Base-by-base conservation (phyloP, 371 early-diverging fungal genomes). In the Mortierella sp. region DNA sequence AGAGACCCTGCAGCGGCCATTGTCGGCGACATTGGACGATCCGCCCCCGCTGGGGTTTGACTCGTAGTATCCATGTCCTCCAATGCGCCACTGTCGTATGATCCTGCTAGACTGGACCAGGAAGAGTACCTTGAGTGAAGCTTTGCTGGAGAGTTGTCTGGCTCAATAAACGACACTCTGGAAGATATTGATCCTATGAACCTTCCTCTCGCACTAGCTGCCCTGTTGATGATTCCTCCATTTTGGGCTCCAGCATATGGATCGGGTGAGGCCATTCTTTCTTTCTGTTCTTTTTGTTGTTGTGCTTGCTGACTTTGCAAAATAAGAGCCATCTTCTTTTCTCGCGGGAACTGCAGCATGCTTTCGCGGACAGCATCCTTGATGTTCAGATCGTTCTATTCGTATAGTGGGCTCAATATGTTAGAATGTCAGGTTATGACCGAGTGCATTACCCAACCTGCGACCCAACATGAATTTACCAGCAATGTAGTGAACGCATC, bases 301-400 rank as follows among this genome's bases (percentile, higher is more conserved):
- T 84, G 86, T 3, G 82, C 57, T 24, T 82, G 82, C 26, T 83
- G 80, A 34, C 85, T 86, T 59, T 86, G 87, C 39, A 83, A 72
- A 42, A 88, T 78, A 7, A 88, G 60, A 16, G 83, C 82, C 2
- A 82, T 54, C 46, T 86, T 85, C 43, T 82, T 82, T 27, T 83
- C 83, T 7, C 72, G 66, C 2, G 87, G 80, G 16, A 88, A 60
- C 52, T 83, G 78, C 52, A 84, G 82, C 62, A 86, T 70, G 26
- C 81, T 84, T 24, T 83, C 84, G 51, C 85, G 71, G 13, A 83
- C 72, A 12, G 43, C 70, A 38, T 82, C 85, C 58, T 85, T 86
- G 82, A 87, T 88, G 58, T 88, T 81, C n/a, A 88, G 76, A 45
- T 88, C 84, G 48, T 84, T 83, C 85, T 86, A 67, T 2, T 34